These are phyloP conservation scores for Pontederia crassipes DNA, from an alignment of 176 grass and related monocot species.

Conservation along the genomic window DNA sequence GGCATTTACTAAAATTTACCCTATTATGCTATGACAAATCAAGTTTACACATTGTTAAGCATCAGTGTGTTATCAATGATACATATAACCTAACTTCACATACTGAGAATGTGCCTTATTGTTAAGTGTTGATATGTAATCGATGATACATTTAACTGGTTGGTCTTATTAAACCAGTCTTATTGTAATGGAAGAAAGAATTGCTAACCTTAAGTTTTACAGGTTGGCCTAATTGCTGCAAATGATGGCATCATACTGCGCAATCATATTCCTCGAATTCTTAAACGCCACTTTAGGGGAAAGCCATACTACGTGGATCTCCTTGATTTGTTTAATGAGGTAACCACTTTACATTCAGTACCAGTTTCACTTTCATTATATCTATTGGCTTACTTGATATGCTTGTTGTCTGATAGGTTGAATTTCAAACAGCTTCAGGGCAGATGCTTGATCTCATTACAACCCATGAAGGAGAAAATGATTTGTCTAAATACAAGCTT, in stretches of 20 bases:
- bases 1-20: no score
- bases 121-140: no score
- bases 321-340: constrained; percentile 96
- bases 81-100: no score
- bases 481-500: constrained; percentile 75
- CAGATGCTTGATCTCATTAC: constrained; percentile 95
- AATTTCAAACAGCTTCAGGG: constrained; percentile 97
- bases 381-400: constrained; percentile 4
- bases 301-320: constrained; percentile 91
- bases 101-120: no score
- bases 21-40: no score
- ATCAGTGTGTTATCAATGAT: no score
- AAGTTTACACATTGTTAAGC: no score
- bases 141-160: no score
- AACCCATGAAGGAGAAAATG: constrained; percentile 91
- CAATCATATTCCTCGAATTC: constrained; percentile 92
- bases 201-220: constrained; percentile 14
- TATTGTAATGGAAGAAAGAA: no score
- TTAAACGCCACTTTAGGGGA: constrained; percentile 71
- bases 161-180: no score
- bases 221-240: constrained; percentile 98
- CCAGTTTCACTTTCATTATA: background rate
- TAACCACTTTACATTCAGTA: constrained; percentile 26
- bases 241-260: constrained; percentile 95
- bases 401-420: constrained; percentile 48